These are phyloP conservation scores for Flaveria floridana DNA, from an alignment of 140 eudicot genomes.

Conservation along the genomic window DNA sequence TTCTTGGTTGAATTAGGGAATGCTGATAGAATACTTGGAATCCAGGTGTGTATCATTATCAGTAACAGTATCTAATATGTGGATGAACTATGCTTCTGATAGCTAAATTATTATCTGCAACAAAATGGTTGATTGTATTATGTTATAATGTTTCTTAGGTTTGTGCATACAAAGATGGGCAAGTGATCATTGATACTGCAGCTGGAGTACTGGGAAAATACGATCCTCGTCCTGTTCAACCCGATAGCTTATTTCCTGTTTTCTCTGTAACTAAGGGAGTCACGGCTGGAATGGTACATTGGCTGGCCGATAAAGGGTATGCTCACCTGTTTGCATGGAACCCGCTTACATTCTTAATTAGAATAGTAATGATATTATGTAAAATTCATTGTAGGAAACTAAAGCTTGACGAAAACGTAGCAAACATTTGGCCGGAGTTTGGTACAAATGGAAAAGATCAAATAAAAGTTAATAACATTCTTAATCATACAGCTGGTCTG, in stretches of 20 bases:
- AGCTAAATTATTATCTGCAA: not conserved
- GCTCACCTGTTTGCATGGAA: slow-evolving; percentile 28
- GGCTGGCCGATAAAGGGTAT: slow-evolving; percentile 91
- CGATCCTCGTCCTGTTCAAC: slow-evolving; percentile 97
- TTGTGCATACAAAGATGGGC: slow-evolving; percentile 95
- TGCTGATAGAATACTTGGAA: slow-evolving; percentile 86
- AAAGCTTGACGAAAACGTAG: slow-evolving; percentile 74
- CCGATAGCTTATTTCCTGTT: slow-evolving; percentile 82
- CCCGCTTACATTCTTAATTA: not conserved
- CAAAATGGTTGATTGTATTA: not conserved
- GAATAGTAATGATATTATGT: not conserved
- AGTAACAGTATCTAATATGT: not conserved
- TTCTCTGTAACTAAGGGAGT: slow-evolving; percentile 88
- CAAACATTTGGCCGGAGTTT: slow-evolving; percentile 85
- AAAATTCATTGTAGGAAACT: slow-evolving; percentile 55
- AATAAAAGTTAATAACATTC: slow-evolving; percentile 93
- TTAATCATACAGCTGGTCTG: slow-evolving; percentile 92
- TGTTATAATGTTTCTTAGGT: slow-evolving; percentile 43
- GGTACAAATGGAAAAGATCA: slow-evolving; percentile 68
- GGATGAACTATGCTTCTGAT: slow-evolving; percentile 1
- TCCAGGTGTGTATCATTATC: slow-evolving; percentile 53
- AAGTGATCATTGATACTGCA: slow-evolving; percentile 92
- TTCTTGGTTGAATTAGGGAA: slow-evolving; percentile 72
- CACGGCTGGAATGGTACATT: slow-evolving; percentile 88
- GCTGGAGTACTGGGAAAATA: slow-evolving; percentile 92